A percentile compares a stretch with the other conserved stretches of the same genome.
Evolutionary conservation across 768 basidiomycete species (phyloP).

Genomic region (Sistotremastrum niveocremeum): DNA sequence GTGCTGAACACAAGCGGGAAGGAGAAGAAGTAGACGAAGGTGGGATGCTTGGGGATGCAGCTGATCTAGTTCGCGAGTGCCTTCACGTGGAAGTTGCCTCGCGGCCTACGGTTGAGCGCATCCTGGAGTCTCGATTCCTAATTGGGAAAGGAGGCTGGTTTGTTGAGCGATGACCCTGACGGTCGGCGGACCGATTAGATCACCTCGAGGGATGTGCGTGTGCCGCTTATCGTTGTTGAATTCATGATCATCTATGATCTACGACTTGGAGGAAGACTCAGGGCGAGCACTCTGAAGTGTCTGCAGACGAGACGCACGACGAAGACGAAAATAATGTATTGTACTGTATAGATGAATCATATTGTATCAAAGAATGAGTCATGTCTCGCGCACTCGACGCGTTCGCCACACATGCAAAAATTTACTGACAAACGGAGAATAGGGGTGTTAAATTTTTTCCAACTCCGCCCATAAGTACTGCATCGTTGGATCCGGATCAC

Average conservation of each 20-base stretch:
- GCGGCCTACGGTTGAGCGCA: conserved; percentile 76
- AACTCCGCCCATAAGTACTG: too few species aligned
- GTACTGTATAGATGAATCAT: too few species aligned
- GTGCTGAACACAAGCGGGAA: conserved; percentile 54
- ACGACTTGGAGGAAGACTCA: too few species aligned
- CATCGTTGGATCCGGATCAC: too few species aligned
- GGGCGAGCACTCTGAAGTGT: too few species aligned
- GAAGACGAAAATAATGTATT: too few species aligned
- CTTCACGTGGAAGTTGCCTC: conserved; percentile 64
- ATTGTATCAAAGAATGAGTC: too few species aligned
- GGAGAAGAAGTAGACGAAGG: conserved; percentile 77
- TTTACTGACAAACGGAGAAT: too few species aligned
- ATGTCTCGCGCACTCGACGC: too few species aligned
- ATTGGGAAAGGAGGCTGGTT: conserved; percentile 65
- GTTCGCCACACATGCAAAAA: too few species aligned
- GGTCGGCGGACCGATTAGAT: conserved; percentile 1
- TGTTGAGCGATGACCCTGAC: conserved; percentile 6
- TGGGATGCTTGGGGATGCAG: conserved; percentile 72
- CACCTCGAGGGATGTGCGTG: background rate
- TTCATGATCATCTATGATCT: background rate
- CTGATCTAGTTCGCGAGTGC: conserved; percentile 72
- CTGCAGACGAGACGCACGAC: too few species aligned
- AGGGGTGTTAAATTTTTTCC: too few species aligned
- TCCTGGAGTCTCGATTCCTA: conserved; percentile 72
- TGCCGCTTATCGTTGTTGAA: background rate